Base-by-base conservation (phyloP, 75 land plant species). In the Cryptomeria japonica region DNA sequence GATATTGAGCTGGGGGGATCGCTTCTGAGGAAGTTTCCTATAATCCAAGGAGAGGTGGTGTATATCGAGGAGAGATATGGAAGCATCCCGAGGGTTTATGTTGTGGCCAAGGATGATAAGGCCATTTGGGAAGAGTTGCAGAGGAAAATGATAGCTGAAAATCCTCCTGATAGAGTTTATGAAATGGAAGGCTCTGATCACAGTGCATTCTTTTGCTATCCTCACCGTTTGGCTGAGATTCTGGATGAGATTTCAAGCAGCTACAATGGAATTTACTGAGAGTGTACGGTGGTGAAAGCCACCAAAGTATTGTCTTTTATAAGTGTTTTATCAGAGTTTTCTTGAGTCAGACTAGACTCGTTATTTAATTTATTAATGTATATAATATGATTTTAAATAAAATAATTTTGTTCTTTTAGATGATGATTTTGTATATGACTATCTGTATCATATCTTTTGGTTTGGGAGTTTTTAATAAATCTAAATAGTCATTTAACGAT, bases 161-260 rank as follows among this genome's bases (percentile, higher is more conserved):
- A 34, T 49, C 85, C 86, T 2, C 86, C 82, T 11, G 49, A 56
- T 0, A 90, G 83, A 37, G 93, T 93, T 58, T 91, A 82, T 41
- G 92, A 87, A 85, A 84, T 94, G 10, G 58, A 92, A 6, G 88
- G 87, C 10, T 89, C 94, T 2, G 95, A 94, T 89, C 96, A 95
- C 75, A 85, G 90, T 87, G 86, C 93, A 19, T 93, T 94, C 92
- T 73, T 94, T 51, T 92, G 92, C 2, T 78, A 85, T 47, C 90
- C 94, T 14, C 1, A 18, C 5, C 86, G 31, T 72, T 90, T 92
- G 0, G 61, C 76, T 5, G n/a, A 76, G 36, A 88, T 93, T 86
- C 88, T 89, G 85, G 16, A 80, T 49, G 34, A 72, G 46, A 83
- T 83, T 46, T 44, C 85, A 25, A 49, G 55, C n/a, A 68, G 4